Base-by-base conservation (phyloP, 2,329 filamentous ascomycete genomes). In the Hypoxylon sp. region DNA sequence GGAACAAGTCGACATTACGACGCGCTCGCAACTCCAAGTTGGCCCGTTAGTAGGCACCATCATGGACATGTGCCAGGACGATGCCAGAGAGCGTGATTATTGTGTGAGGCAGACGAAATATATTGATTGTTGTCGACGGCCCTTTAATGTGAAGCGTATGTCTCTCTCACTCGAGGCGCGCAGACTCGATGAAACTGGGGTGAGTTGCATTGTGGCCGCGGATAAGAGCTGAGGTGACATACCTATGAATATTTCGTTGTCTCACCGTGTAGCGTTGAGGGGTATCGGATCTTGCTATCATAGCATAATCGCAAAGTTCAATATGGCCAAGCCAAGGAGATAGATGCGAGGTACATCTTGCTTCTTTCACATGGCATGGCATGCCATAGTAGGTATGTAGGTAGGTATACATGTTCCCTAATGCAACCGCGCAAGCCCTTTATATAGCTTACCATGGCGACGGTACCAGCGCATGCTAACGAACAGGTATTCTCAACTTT, bases 211-310 rank as follows among this genome's bases (percentile, higher is more conserved):
- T 32, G 14, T 51, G 45, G 8, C 42, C 49, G 45, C 36, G 54
- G 59, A 52, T 59, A 51, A 48, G 32, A 28, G 14, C 63, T 60
- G 57, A 20, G 49, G 50, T 63, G 38, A 33, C 64, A 48, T 60
- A 55, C 28, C 26, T 54, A 33, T 44, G 30, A 32, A 30, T n/a
- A 9, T 20, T 20, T 18, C 12, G 42, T 46, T 53, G 32, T 48
- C 20, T 38, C 14, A 57, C 40, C 18, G 5, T 52, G 12, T 26
- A 53, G 38, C 24, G 9, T 18, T 11, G 30, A 22, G 50, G 48
- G 40, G 49, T 40, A 36, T 38, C 38, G 44, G 16, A 36, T 32
- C 59, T 46, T 16, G 48, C 11, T 36, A 48, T 61, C 20, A 26
- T 44, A 33, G 32, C 48, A 45, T 44, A 20, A 20, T 48, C 26